Base-by-base conservation (phyloP, 805 yeast genomes). In the Starmerella bombi region DNA sequence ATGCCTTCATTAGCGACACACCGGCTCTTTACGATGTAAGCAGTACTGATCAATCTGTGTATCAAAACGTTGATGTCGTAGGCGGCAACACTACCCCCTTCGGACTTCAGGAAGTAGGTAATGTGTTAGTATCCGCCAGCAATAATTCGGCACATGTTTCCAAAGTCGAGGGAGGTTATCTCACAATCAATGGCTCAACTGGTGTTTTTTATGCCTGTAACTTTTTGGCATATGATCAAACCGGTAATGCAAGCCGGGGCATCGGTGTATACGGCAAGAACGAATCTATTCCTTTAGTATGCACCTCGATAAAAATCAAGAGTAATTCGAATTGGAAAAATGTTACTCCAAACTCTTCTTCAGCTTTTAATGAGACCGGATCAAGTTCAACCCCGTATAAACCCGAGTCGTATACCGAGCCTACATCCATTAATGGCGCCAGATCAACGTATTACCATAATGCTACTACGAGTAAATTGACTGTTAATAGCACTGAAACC, bases 101-200 rank as follows among this genome's bases (percentile, higher is more conserved):
- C 4, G 25, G 37, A n/a, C 29, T 37, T 14, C 30, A 28, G 19
- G 14, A 10, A 15, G 15, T 17, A 10, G 41, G 38, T 10, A 12
- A 12, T 23, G 27, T 8, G 10, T 12, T 23, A 8, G 27, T 23
- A 8, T 7, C 27, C 12, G 27, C 27, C 12, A 12, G 10, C 12
- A 12, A 23, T 7, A 23, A 23, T 12, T 25, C 10, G 14, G 12
- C 33, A 6, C 25, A 27, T 15, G 33, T 15, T 10, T 6, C 27
- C 18, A 23, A 4, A 7, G 36, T 30, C 17, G 18, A 15, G 12
- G 32, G 34, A 27, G 14, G 16, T 32, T 42, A 45, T 32, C 30
- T 45, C 5, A 16, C 50, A 1, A 32, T 45, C 27, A 45, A 46
- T 18, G 49, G 50, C 30, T 36, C 46, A 4, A 20, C 15, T 34